Conservation (phyloP, 306 rosid genomes). For the Lathyrus oleraceus region DNA sequence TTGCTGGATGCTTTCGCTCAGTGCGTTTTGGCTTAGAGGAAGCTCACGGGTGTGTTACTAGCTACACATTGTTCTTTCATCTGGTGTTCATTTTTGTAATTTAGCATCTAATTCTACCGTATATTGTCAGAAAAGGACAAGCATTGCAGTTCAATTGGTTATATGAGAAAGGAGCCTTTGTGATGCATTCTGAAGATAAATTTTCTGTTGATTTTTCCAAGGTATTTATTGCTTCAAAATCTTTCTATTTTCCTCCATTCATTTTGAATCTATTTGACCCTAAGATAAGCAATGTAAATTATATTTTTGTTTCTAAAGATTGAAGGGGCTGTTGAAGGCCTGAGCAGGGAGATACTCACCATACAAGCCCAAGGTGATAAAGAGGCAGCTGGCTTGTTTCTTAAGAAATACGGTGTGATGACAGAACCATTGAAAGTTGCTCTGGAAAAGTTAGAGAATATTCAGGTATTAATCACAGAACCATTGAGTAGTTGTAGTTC, state of each 20-base stretch:
- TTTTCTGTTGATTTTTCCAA: constrained; percentile 82
- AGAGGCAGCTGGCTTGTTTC: constrained; percentile 73
- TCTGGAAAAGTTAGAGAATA: constrained; percentile 62
- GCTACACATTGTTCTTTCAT: constrained; percentile 33
- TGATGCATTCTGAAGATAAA: constrained; percentile 54
- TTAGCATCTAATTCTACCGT: constrained; percentile 35
- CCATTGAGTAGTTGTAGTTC: constrained; percentile 6
- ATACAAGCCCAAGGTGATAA: constrained; percentile 94
- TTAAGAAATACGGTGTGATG: constrained; percentile 57
- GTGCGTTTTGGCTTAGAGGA: constrained; percentile 86
- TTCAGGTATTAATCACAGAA: constrained; percentile 59
- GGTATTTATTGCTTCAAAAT: constrained; percentile 50
- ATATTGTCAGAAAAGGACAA: constrained; percentile 79
- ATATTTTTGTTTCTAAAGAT: constrained; percentile 44
- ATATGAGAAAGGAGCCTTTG: constrained; percentile 76
- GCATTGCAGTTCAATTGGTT: constrained; percentile 97
- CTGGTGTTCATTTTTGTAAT: constrained; percentile 28
- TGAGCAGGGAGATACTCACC: constrained; percentile 87
- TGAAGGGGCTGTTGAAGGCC: constrained; percentile 82
- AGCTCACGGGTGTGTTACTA: constrained; percentile 89
- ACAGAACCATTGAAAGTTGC: constrained; percentile 67
- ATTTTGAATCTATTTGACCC: constrained; percentile 1
- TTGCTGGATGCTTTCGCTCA: constrained; percentile 95
- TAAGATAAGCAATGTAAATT: constrained; percentile 24
- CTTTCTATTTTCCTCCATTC: constrained; percentile 18